Base-by-base conservation (phyloP, 192 early-diverging fungal genomes). In the Phycomyces nitens region DNA sequence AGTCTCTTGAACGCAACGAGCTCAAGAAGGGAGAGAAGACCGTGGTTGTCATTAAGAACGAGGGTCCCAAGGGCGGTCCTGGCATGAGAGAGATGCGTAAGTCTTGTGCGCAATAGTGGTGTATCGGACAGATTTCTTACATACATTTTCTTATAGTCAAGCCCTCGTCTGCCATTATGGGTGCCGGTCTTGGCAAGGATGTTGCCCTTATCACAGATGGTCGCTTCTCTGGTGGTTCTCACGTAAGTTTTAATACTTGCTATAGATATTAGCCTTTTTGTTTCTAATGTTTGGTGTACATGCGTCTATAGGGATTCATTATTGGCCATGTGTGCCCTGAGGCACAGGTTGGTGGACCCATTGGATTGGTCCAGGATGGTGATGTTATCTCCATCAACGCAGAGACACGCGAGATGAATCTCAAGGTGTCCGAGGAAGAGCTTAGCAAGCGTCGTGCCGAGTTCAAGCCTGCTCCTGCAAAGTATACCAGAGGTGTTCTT, bases 271-370 rank as follows among this genome's bases (percentile, higher is more conserved):
- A 66, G 21, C 20, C 20, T 60, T 18, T 20, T 42, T 53, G 27
- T 24, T 21, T 52, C 7, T 38, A 66, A 51, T 51, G 21, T 21
- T 5, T 27, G 34, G 20, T 5, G 11, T 23, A 22, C 10, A 24
- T 14, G 23, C 16, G 10, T 53, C 4, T 23, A 59, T 65, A 88
- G 84, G 94, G 97, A 38, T 99, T 99, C 69, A 98, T 99, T 65
- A 96, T 99, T 72, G 97, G 97, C 24, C 97, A 99, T 72, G 94
- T 99, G 69, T 91, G 95, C 5, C 97, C 97, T 8, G 97, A 99
- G 77, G 97, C 97, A 5, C 94, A 98, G 71, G 89, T 81, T 12
- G 97, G 97, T 49, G 97, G 97, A 5, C 97, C 97, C 9, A 92
- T 99, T 61, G 97, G 88, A 12, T 84, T 96, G 64, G 78, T 99